Evolutionary conservation across 441 rosid genomes (phyloP).

Genomic region (Arabidopsis lyrata): DNA sequence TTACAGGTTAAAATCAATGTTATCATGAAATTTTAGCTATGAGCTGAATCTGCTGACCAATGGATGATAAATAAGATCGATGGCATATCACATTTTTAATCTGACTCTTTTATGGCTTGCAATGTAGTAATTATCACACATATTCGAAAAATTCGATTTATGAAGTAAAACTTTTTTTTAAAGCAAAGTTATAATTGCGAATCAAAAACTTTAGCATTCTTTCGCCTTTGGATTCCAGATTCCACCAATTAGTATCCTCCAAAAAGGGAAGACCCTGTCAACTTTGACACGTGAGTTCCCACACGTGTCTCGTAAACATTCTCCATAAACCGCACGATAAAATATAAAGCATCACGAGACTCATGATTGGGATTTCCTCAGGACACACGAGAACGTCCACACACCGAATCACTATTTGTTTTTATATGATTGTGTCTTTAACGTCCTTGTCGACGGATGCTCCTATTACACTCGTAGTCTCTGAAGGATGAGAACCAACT

Average conservation of each 20-base stretch:
- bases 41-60: too few relatives aligned
- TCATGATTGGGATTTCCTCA: neutral
- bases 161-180: neutral
- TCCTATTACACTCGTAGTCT: too few relatives aligned
- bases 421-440: neutral
- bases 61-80: neutral
- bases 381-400: neutral
- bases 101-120: neutral
- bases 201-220: neutral
- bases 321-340: constrained; percentile 25
- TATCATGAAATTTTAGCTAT: neutral
- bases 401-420: neutral
- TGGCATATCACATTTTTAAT: neutral
- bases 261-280: neutral
- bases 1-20: neutral
- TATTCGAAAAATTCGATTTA: neutral
- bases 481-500: too few relatives aligned
- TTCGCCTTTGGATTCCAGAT: constrained; percentile 24
- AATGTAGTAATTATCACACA: neutral
- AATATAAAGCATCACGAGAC: constrained; percentile 30
- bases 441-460: too few relatives aligned
- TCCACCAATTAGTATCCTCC: constrained; percentile 14
- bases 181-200: constrained; percentile 4
- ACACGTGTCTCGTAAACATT: constrained; percentile 28
- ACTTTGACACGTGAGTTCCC: constrained; percentile 26